Evolutionary conservation across 306 rosid genomes (phyloP).

Genomic region (Herpetospermum pedunculosum): DNA sequence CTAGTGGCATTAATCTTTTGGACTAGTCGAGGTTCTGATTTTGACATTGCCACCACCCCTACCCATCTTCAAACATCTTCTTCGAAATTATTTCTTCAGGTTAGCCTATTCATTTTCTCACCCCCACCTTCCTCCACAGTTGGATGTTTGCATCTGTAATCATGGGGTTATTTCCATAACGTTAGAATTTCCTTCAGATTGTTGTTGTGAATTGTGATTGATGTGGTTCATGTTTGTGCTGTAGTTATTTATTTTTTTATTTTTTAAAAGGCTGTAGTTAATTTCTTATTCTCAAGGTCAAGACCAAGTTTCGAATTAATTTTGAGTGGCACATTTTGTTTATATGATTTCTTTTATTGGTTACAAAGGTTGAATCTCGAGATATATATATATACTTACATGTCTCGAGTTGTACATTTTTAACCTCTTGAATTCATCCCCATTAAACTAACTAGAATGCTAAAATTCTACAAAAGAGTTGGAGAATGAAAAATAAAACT

Average conservation of each 20-base stretch:
- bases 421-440: neutral
- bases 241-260: too few species aligned
- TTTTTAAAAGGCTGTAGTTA: neutral
- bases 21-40: conserved; percentile 13
- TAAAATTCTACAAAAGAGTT: too few species aligned
- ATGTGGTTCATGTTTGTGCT: neutral
- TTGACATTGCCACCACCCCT: conserved; percentile 12
- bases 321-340: neutral
- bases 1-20: conserved; percentile 11
- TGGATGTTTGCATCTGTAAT: neutral
- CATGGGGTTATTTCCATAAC: neutral
- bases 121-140: neutral
- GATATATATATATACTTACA: too few species aligned
- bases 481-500: too few species aligned
- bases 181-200: neutral
- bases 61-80: neutral
- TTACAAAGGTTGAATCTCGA: too few species aligned
- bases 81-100: conserved; percentile 4
- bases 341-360: neutral
- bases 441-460: neutral
- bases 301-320: neutral
- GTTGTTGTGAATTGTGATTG: neutral
- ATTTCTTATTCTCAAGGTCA: neutral
- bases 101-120: neutral
- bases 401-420: neutral